phyloP scores from a whole-genome alignment of 2,329 filamentous ascomycete species.

The Cladosporium cucumerinum region DNA sequence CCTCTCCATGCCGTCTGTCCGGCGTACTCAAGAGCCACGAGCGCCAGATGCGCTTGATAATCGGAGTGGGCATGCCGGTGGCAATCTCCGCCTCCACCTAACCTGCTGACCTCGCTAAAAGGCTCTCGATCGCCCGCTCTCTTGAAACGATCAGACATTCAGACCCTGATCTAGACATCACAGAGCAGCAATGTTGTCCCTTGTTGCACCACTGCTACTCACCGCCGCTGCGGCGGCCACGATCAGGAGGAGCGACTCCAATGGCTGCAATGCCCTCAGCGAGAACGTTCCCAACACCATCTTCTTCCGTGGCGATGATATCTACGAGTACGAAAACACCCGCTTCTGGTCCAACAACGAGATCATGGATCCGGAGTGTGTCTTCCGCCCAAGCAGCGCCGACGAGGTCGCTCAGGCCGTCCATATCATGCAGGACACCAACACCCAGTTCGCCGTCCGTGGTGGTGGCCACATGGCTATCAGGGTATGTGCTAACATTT shows the following conservation, averaged over 20 bases:
- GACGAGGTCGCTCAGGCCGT: slow-evolving; percentile 15
- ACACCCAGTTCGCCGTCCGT: slow-evolving; percentile 11
- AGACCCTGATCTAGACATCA: background rate
- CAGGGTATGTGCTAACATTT: background rate
- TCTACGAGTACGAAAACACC: slow-evolving; percentile 9
- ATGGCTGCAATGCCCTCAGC: slow-evolving; percentile 8
- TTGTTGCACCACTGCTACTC: slow-evolving; percentile 8
- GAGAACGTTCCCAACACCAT: slow-evolving; percentile 13
- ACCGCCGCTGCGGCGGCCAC: slow-evolving; percentile 2
- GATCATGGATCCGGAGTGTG: slow-evolving; percentile 15
- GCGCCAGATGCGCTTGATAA: background rate
- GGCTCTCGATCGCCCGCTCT: background rate
- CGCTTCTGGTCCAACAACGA: slow-evolving; percentile 16
- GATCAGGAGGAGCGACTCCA: slow-evolving; percentile 9
- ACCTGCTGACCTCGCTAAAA: slow-evolving; percentile 9
- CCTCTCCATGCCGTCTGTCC: slow-evolving; percentile 3
- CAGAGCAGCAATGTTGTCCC: slow-evolving; percentile 5
- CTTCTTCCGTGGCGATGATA: slow-evolving; percentile 15
- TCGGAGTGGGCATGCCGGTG: background rate
- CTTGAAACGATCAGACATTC: slow-evolving; percentile 7
- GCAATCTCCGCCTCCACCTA: slow-evolving; percentile 9
- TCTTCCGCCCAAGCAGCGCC: slow-evolving; percentile 10
- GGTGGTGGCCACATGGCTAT: slow-evolving; percentile 16
- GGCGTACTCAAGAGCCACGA: background rate
- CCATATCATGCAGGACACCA: slow-evolving; percentile 15